phyloP scores from a whole-genome alignment of 148 eudicot species.

The Diospyros kaki region DNA sequence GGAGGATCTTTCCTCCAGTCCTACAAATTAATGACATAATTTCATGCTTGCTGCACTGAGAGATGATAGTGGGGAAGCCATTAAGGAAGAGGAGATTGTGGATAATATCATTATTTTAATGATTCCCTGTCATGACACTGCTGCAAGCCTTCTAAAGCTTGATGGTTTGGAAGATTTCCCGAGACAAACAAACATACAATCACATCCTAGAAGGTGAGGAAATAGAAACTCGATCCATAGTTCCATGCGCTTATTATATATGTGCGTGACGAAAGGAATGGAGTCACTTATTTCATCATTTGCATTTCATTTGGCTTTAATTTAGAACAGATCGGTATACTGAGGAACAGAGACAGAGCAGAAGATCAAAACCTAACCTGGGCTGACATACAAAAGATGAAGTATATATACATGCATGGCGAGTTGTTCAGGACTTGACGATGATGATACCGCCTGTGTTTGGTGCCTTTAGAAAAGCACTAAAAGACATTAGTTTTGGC shows the following conservation, averaged over 20 bases:
- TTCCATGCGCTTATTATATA: too few relatives aligned
- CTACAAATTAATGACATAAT: constrained; percentile 6
- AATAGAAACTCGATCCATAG: background rate
- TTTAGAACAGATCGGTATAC: constrained; percentile 13
- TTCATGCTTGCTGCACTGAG: constrained; percentile 1
- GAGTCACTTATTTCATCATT: background rate
- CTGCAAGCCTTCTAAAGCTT: constrained; percentile 14
- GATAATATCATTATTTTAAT: constrained; percentile 7
- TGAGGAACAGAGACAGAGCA: background rate
- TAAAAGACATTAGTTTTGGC: constrained; percentile 16
- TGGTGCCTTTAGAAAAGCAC: constrained; percentile 9
- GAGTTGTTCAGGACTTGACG: constrained; percentile 21
- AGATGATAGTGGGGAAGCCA: constrained; percentile 6
- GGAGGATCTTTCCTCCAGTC: constrained; percentile 3
- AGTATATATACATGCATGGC: constrained; percentile 14
- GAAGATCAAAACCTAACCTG: constrained; percentile 13
- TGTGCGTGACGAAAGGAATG: too few relatives aligned
- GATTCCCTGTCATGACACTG: constrained; percentile 9
- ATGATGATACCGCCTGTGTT: constrained; percentile 20
- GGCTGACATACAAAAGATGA: constrained; percentile 21
- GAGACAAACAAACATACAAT: background rate
- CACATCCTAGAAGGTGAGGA: constrained; percentile 7
- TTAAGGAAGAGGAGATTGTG: constrained; percentile 6
- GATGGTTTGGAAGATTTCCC: constrained; percentile 18
- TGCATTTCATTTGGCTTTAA: background rate